phyloP scores from a whole-genome alignment of 352 stramenopile genomes.

The Phytophthora brassicae region DNA sequence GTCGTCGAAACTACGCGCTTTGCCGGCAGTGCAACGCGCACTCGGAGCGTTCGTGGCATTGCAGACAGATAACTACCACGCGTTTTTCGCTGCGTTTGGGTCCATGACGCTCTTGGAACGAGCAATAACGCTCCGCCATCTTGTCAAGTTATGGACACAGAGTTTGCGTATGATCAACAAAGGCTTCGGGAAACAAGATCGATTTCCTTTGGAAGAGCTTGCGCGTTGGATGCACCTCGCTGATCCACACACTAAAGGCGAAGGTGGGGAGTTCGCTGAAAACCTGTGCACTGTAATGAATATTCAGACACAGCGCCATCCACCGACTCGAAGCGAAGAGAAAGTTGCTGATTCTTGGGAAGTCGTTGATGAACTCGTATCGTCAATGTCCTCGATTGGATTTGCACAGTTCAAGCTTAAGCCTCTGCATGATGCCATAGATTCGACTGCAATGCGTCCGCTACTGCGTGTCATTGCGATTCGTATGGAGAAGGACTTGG shows the following conservation, averaged over 20 bases:
- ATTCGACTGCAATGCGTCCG: constrained; percentile 8
- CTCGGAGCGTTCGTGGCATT: constrained; percentile 55
- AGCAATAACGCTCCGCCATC: constrained; percentile 41
- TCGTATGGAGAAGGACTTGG: constrained; percentile 7
- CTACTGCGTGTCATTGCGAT: constrained; percentile 30
- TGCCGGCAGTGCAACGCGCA: constrained; percentile 36
- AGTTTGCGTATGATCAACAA: constrained; percentile 61
- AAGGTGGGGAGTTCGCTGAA: constrained; percentile 23
- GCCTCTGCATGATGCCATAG: constrained; percentile 27
- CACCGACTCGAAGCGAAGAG: background rate
- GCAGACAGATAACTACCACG: constrained; percentile 46
- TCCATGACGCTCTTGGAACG: constrained; percentile 45
- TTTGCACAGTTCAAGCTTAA: constrained; percentile 44
- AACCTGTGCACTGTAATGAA: constrained; percentile 48
- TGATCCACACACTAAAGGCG: constrained; percentile 6
- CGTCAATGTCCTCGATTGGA: constrained; percentile 13
- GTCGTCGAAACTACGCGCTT: constrained; percentile 15
- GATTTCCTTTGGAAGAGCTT: constrained; percentile 47
- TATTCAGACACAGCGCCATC: constrained; percentile 38
- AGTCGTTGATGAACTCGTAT: constrained; percentile 11
- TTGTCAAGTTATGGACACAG: constrained; percentile 37
- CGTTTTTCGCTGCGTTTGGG: constrained; percentile 32
- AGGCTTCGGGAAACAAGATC: constrained; percentile 59
- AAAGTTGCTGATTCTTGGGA: constrained; percentile 32
- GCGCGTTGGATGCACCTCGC: constrained; percentile 33